Conservation (phyloP, 2,329 filamentous ascomycete species). For the Aspergillus brasiliensis region DNA sequence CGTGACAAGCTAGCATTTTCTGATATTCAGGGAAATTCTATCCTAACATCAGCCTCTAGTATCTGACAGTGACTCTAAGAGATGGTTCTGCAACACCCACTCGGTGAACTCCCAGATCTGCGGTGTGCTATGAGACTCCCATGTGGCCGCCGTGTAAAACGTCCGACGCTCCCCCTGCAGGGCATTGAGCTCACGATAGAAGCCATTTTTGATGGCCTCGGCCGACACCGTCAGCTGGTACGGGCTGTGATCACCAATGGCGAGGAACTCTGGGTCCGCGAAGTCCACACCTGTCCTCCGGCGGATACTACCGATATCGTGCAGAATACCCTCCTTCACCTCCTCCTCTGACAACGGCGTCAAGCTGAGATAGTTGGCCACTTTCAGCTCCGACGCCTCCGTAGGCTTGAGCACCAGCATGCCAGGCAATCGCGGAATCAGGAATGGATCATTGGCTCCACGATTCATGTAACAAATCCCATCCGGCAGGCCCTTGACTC, state of each 20-base stretch:
- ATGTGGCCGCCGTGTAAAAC: conserved; percentile 40
- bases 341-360: conserved; percentile 3
- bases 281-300: neutral
- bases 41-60: neutral
- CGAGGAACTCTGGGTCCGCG: conserved; percentile 14
- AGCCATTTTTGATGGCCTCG: conserved; percentile 34
- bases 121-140: neutral
- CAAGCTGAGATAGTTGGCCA: conserved; percentile 8
- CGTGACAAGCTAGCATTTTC: too few species aligned
- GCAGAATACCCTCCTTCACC: conserved; percentile 1
- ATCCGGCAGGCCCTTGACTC: conserved; percentile 28
- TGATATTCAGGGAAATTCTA: neutral
- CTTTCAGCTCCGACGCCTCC: neutral
- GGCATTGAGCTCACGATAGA: conserved; percentile 38
- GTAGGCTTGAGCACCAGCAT: conserved; percentile 12
- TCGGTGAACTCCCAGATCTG: conserved; percentile 5
- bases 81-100: neutral
- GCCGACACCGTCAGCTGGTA: conserved; percentile 31
- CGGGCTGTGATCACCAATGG: conserved; percentile 25
- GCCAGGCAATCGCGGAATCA: conserved; percentile 12
- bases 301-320: neutral
- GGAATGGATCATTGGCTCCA: neutral
- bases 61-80: neutral
- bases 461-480: conserved; percentile 7
- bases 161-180: conserved; percentile 42